phyloP scores from a whole-genome alignment of 148 eudicot species.

The Rhododendron simsii region DNA sequence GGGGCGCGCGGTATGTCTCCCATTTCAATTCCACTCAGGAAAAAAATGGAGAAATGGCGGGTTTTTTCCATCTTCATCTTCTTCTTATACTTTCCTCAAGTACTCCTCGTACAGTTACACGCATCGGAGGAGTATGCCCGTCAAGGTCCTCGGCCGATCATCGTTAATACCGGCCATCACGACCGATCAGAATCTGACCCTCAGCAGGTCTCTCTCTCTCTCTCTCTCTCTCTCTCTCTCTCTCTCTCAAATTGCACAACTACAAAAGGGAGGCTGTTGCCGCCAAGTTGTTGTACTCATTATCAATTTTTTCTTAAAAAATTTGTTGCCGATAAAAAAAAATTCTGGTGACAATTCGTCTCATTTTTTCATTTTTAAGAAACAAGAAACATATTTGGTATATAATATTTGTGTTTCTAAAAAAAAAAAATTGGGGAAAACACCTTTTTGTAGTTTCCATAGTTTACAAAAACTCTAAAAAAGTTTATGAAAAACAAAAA shows the following conservation, averaged over 20 bases:
- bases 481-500: too few species aligned
- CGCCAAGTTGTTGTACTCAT: too few species aligned
- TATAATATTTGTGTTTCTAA: too few species aligned
- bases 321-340: too few species aligned
- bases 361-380: too few species aligned
- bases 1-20: not conserved
- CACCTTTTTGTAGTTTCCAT: too few species aligned
- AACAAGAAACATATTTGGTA: too few species aligned
- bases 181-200: slow-evolving; percentile 39
- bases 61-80: slow-evolving; percentile 15
- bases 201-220: slow-evolving; percentile 38
- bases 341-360: too few species aligned
- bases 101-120: not conserved
- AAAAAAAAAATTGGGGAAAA: too few species aligned
- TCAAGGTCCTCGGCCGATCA: slow-evolving; percentile 32
- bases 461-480: too few species aligned
- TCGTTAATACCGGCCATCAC: slow-evolving; percentile 24
- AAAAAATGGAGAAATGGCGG: slow-evolving; percentile 21
- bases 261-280: not conserved
- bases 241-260: not conserved
- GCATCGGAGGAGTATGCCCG: slow-evolving; percentile 36
- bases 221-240: not conserved
- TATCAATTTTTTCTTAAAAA: too few species aligned
- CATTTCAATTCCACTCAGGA: not conserved
- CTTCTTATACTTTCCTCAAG: not conserved